Base-by-base conservation (phyloP, 1,139 yeast genomes). In the Magnusiomyces ingens region DNA sequence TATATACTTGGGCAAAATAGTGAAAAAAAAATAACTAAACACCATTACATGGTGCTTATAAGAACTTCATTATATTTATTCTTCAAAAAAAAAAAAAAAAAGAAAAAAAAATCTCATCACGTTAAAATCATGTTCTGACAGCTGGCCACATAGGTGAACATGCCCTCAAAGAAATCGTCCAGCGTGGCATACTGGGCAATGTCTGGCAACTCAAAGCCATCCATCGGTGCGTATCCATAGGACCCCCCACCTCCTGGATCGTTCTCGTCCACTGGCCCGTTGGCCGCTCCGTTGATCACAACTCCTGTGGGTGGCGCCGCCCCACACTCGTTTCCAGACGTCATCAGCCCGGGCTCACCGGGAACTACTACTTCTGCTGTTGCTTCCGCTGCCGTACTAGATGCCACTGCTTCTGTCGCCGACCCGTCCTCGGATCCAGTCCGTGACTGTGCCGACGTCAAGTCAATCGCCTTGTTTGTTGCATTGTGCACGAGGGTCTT, bases 401-500 rank as follows among this genome's bases (percentile, higher is more conserved):
- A 5, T 42, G 13, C 19, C 32, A 3, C 6, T 32, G 42, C 22
- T 42, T 42, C 41, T 32, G 22, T 2, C 18, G 41, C 11, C 29
- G 26, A 5, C 18, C n/a, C 17, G 49, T 26, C 15, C n/a, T 8
- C 18, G n/a, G 15, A 12, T 5, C 15, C 35, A 5, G 46, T 40
- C 6, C 43, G n/a, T 2, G 38, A 36, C 13, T 37, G 22, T 2
- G 44, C 37, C 38, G 50, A 44, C 17, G 29, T 36, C 44, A 44
- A 44, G 8, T 43, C 48, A 17, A 17, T 26, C 21, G 40, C 48
- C 15, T 48, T 48, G 26, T 48, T 48, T 6, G 51, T 50, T 18
- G 54, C 48, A 3, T 32, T 21, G 42, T 78, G 81, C 29, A 78
- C 77, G 29, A 79, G 64, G 38, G 75, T 71, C 58, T 75, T 75